A percentile compares a stretch with the other conserved stretches of the same genome.
Evolutionary conservation across 2,329 filamentous ascomycete genomes (phyloP).

Genomic region (Trichoderma sp.): DNA sequence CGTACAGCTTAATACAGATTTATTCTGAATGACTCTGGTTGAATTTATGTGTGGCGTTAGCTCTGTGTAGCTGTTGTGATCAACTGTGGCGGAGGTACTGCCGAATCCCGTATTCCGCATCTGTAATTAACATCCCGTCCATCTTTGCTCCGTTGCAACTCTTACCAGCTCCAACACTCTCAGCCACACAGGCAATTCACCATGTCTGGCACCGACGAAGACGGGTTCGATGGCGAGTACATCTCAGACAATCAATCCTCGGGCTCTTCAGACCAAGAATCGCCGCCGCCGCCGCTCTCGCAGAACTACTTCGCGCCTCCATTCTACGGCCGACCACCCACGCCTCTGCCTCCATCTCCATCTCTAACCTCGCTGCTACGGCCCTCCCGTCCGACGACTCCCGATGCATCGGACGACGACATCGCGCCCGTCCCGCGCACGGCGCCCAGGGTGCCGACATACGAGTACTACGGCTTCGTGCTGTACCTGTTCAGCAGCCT

Average conservation of each 20-base stretch:
- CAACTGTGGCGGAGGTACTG: not conserved
- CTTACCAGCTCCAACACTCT: not conserved
- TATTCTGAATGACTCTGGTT: not conserved
- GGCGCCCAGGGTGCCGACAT: slow-evolving; percentile 92
- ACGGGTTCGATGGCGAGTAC: slow-evolving; percentile 32
- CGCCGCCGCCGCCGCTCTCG: slow-evolving; percentile 44
- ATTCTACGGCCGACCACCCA: slow-evolving; percentile 97
- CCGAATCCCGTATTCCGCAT: not conserved
- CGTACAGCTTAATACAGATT: no score
- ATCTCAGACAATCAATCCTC: slow-evolving; percentile 34
- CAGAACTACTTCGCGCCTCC: slow-evolving; percentile 69
- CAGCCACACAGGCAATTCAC: not conserved
- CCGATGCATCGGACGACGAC: slow-evolving; percentile 87
- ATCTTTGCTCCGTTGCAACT: not conserved
- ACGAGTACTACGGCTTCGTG: slow-evolving; percentile 99
- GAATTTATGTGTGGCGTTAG: not conserved
- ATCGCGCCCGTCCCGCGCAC: slow-evolving; percentile 83
- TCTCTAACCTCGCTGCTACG: slow-evolving; percentile 88
- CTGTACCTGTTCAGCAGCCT: slow-evolving; percentile 87
- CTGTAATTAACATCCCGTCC: not conserved
- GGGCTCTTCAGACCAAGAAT: slow-evolving; percentile 35
- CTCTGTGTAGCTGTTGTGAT: not conserved
- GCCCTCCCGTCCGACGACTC: slow-evolving; percentile 87
- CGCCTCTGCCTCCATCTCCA: slow-evolving; percentile 86
- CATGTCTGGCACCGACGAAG: slow-evolving; percentile 37